Percentiles rank a stretch among this genome's conserved stretches.
Evolutionary conservation across 768 basidiomycete species (phyloP).

Genomic region (Boletus rufocinnamomeus): DNA sequence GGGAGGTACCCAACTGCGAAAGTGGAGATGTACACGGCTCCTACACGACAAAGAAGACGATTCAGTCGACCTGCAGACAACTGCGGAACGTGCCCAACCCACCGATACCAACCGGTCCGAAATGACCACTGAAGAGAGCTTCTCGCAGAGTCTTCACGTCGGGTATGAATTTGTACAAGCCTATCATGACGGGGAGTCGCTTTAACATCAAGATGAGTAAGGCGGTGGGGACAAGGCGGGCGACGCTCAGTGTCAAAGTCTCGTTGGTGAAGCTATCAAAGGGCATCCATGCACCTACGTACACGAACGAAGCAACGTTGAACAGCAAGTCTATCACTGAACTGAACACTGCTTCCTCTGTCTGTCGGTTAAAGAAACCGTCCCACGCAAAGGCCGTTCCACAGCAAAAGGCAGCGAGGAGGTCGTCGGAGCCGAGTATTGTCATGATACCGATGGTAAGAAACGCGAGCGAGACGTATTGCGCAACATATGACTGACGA

Average conservation of each 20-base stretch:
- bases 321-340: conserved; percentile 96
- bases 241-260: conserved; percentile 69
- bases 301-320: conserved; percentile 94
- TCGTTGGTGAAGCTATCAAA: conserved; percentile 75
- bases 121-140: conserved; percentile 93
- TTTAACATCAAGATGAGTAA: conserved; percentile 81
- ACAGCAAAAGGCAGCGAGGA: conserved; percentile 92
- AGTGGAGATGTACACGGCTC: conserved; percentile 92
- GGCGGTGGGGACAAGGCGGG: conserved; percentile 83
- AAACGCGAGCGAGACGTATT: conserved; percentile 82
- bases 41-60: conserved; percentile 33
- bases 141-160: conserved; percentile 95
- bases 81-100: conserved; percentile 16
- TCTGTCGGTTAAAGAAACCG: conserved; percentile 90
- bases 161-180: conserved; percentile 89
- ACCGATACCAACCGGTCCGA: conserved; percentile 86
- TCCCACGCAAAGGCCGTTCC: conserved; percentile 98
- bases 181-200: conserved; percentile 81
- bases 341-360: conserved; percentile 93
- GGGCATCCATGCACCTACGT: conserved; percentile 97
- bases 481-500: conserved; percentile 92
- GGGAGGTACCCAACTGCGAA: conserved; percentile 68
- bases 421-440: conserved; percentile 88
- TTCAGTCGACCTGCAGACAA: conserved; percentile 3
- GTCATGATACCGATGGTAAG: conserved; percentile 83